A percentile compares a stretch with the other conserved stretches of the same genome.
Evolutionary conservation across 371 early-diverging fungal genomes (phyloP).

Genomic region (Globomyces sp.): DNA sequence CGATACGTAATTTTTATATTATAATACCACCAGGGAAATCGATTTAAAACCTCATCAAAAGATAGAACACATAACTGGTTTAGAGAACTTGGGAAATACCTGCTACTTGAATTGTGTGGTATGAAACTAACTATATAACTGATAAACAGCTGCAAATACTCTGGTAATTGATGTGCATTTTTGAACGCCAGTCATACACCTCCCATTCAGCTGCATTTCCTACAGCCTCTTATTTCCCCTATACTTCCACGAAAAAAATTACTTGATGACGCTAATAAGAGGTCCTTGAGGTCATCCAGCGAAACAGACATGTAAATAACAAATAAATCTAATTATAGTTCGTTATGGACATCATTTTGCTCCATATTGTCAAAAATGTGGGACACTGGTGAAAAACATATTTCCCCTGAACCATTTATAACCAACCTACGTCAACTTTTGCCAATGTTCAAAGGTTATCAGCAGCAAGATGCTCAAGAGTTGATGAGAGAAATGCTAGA

Average conservation of each 20-base stretch:
- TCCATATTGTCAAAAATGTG: constrained; percentile 20
- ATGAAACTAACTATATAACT: no score
- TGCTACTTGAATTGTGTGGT: constrained; percentile 58
- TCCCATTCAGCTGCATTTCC: background rate
- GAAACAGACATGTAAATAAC: background rate
- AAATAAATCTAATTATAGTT: background rate
- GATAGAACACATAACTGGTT: constrained; percentile 28
- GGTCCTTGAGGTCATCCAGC: background rate
- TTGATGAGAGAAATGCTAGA: constrained; percentile 49
- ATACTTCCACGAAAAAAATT: constrained; percentile 27
- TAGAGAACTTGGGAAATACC: constrained; percentile 58
- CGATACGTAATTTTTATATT: background rate
- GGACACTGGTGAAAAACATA: constrained; percentile 1
- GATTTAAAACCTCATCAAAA: background rate
- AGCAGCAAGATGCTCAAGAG: constrained; percentile 54
- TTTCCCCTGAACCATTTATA: constrained; percentile 31
- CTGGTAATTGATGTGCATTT: constrained; percentile 34
- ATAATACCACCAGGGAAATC: background rate
- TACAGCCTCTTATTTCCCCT: constrained; percentile 22
- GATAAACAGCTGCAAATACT: constrained; percentile 45
- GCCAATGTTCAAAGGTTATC: constrained; percentile 45
- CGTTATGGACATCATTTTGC: constrained; percentile 16
- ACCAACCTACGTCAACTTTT: constrained; percentile 42
- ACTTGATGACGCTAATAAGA: constrained; percentile 13
- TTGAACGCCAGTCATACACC: background rate